Conservation (phyloP, 2,329 filamentous ascomycete species). For the Xylariaceae sp. region DNA sequence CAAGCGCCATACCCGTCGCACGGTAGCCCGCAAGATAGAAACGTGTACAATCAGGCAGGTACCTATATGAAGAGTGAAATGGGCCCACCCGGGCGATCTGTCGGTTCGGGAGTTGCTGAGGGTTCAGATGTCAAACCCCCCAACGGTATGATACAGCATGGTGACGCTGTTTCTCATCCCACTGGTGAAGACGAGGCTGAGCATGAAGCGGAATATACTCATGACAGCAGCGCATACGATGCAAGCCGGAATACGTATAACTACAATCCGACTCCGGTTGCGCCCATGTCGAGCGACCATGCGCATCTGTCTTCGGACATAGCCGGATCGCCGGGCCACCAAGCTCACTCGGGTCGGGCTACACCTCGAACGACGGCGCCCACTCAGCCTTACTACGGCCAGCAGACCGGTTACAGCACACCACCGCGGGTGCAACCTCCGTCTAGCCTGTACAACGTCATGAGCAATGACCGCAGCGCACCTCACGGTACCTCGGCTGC, state of each 20-base stretch:
- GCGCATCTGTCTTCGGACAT: slow-evolving; percentile 76
- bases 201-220: slow-evolving; percentile 79
- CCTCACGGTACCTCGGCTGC: slow-evolving; percentile 60
- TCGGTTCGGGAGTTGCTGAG: slow-evolving; percentile 56
- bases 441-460: slow-evolving; percentile 80
- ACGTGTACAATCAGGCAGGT: slow-evolving; percentile 61
- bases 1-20: slow-evolving; percentile 65
- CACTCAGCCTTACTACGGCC: slow-evolving; percentile 67
- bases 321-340: slow-evolving; percentile 72
- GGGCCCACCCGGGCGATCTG: slow-evolving; percentile 66
- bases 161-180: slow-evolving; percentile 49
- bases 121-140: slow-evolving; percentile 56
- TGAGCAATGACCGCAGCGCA: slow-evolving; percentile 69
- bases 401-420: slow-evolving; percentile 66
- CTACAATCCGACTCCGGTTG: slow-evolving; percentile 65
- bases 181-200: slow-evolving; percentile 64
- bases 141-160: slow-evolving; percentile 62
- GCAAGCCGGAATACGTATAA: slow-evolving; percentile 68
- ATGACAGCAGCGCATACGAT: slow-evolving; percentile 71
- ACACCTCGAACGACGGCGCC: slow-evolving; percentile 75
- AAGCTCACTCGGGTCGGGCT: slow-evolving; percentile 74
- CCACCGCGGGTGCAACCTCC: slow-evolving; percentile 65
- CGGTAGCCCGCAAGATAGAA: slow-evolving; percentile 53
- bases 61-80: slow-evolving; percentile 81
- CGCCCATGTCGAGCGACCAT: slow-evolving; percentile 64